Evolutionary conservation across 1,284 basidiomycete species (phyloP).

Genomic region (Rhodofomes roseus): DNA sequence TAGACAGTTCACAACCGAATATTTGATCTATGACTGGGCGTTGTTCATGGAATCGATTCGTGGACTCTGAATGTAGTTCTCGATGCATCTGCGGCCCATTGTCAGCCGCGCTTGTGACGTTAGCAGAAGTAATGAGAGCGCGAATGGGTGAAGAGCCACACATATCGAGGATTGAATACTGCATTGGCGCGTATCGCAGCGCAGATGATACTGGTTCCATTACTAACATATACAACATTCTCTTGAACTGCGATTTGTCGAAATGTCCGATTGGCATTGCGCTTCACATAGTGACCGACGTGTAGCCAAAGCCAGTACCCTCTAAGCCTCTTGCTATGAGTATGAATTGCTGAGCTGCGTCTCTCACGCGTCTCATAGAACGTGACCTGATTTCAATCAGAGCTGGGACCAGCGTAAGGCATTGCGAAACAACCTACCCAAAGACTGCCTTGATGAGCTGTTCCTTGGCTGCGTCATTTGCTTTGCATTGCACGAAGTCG

Average conservation of each 20-base stretch:
- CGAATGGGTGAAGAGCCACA: no score
- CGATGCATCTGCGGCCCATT: not conserved
- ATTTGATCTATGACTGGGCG: not conserved
- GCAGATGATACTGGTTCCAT: not conserved
- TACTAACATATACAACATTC: not conserved
- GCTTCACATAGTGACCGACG: slow-evolving; percentile 35
- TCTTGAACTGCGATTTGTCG: not conserved
- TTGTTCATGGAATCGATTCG: not conserved
- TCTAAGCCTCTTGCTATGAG: slow-evolving; percentile 73
- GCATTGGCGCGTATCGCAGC: no score
- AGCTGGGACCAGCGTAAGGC: slow-evolving; percentile 1
- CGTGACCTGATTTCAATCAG: slow-evolving; percentile 41
- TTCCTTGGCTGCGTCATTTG: slow-evolving; percentile 67
- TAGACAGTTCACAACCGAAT: not conserved
- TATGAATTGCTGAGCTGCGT: slow-evolving; percentile 75
- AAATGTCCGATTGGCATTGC: not conserved
- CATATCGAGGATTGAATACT: no score
- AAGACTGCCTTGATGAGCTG: slow-evolving; percentile 73
- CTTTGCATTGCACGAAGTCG: slow-evolving; percentile 63
- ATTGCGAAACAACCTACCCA: slow-evolving; percentile 54
- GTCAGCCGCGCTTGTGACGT: not conserved
- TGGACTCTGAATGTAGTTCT: not conserved
- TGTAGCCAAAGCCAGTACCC: slow-evolving; percentile 73
- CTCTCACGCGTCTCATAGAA: slow-evolving; percentile 60
- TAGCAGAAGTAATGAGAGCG: not conserved